Conservation (phyloP, 257 asterid species). For the Gentiana straminea region DNA sequence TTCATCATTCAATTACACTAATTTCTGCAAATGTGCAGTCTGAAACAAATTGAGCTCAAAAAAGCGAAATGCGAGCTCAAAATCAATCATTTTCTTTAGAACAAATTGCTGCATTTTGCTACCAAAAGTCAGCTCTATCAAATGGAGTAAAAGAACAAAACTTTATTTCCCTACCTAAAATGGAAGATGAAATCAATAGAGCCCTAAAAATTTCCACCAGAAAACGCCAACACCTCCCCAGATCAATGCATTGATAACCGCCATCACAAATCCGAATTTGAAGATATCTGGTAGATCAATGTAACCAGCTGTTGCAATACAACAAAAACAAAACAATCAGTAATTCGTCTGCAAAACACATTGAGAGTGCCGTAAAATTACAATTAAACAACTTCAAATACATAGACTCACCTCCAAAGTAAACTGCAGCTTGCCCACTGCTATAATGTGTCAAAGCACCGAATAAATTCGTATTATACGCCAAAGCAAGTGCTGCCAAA, state of each 20-base stretch:
- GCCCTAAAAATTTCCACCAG: conserved; percentile 98
- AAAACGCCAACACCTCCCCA: conserved; percentile 73
- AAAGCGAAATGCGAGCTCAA: neutral
- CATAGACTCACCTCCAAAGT: conserved; percentile 65
- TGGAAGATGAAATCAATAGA: conserved; percentile 31
- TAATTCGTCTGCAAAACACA: neutral
- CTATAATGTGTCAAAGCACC: conserved; percentile 97
- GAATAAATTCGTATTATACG: conserved; percentile 79
- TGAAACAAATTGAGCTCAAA: neutral
- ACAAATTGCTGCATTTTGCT: conserved; percentile 1
- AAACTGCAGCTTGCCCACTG: conserved; percentile 97
- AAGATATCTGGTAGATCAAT: conserved; percentile 88
- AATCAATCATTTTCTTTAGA: neutral
- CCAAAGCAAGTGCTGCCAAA: conserved; percentile 73
- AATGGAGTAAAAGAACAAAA: conserved; percentile 4
- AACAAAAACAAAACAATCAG: conserved; percentile 4
- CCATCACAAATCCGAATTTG: conserved; percentile 81
- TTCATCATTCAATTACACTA: neutral
- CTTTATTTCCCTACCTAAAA: conserved; percentile 14
- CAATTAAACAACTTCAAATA: neutral
- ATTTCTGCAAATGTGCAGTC: neutral
- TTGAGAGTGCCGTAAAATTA: neutral
- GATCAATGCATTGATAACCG: conserved; percentile 59
- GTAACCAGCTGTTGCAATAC: conserved; percentile 68
- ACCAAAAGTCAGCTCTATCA: conserved; percentile 7